These are phyloP conservation scores for Saraca asoca DNA, from an alignment of 331 rosid species.

Conservation along the genomic window DNA sequence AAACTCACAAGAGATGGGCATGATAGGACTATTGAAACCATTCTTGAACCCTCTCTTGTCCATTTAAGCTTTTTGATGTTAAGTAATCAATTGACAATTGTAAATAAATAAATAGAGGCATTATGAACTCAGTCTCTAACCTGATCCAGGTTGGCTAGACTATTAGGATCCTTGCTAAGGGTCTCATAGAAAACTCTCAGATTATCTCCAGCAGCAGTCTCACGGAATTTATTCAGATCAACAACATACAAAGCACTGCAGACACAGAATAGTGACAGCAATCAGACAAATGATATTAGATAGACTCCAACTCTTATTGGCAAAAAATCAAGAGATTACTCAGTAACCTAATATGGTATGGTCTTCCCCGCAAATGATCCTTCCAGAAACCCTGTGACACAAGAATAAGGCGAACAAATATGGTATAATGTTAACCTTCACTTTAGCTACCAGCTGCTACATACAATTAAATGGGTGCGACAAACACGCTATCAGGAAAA, in stretches of 20 bases:
- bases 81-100: conserved; percentile 21
- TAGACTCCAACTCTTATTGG: conserved; percentile 20
- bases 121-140: conserved; percentile 43
- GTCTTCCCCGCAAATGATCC: conserved; percentile 90
- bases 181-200: conserved; percentile 96
- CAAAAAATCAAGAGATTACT: conserved; percentile 25
- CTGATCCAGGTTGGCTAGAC: conserved; percentile 97
- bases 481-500: conserved; percentile 5
- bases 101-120: neutral
- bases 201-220: conserved; percentile 99
- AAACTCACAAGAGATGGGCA: neutral
- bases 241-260: conserved; percentile 96
- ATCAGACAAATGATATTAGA: conserved; percentile 12
- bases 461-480: neutral
- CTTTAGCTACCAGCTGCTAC: conserved; percentile 13
- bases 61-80: neutral
- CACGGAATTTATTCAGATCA: conserved; percentile 88
- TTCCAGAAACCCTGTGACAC: conserved; percentile 89
- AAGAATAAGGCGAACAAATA: conserved; percentile 28
- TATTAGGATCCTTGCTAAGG: conserved; percentile 98
- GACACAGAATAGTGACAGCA: conserved; percentile 31
- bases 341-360: conserved; percentile 88
- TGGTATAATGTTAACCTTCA: too few species aligned
- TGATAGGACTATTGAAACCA: neutral
- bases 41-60: neutral